Percentiles rank a stretch among this genome's conserved stretches.
Evolutionary conservation across 2,329 filamentous ascomycete genomes (phyloP).

Genomic region (Aquanectria penicillioides): DNA sequence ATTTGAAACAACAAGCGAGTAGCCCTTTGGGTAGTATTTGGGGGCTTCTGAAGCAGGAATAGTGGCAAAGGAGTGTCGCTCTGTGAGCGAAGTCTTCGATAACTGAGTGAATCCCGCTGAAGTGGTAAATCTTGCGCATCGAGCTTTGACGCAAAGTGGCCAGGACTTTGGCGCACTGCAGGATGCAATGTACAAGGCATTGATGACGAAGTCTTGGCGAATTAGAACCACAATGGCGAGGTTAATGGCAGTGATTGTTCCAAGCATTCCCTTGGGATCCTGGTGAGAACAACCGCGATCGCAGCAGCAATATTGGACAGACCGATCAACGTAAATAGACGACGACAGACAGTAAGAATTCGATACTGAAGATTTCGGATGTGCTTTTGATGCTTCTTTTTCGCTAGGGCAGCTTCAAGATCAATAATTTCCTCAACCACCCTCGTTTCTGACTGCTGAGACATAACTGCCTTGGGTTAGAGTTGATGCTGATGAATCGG

Average conservation of each 20-base stretch:
- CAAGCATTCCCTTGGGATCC: slow-evolving; percentile 49
- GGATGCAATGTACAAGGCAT: slow-evolving; percentile 57
- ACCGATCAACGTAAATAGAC: slow-evolving; percentile 64
- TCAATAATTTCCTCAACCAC: slow-evolving; percentile 39
- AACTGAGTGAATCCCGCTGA: slow-evolving; percentile 67
- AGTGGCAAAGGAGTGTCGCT: slow-evolving; percentile 82
- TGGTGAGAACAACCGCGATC: slow-evolving; percentile 51
- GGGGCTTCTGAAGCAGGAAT: slow-evolving; percentile 66
- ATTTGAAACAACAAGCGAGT: slow-evolving; percentile 75
- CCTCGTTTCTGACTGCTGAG: slow-evolving; percentile 28
- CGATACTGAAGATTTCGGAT: slow-evolving; percentile 53
- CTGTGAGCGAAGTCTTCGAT: slow-evolving; percentile 69
- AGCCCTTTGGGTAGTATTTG: slow-evolving; percentile 53
- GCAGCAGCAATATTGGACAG: slow-evolving; percentile 62
- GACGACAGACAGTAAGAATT: slow-evolving; percentile 64
- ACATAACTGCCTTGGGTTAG: slow-evolving; percentile 33
- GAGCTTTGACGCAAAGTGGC: slow-evolving; percentile 58
- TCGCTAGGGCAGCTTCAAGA: slow-evolving; percentile 48
- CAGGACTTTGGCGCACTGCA: slow-evolving; percentile 57
- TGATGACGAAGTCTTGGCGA: slow-evolving; percentile 64
- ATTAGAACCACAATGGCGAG: slow-evolving; percentile 59
- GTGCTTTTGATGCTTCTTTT: slow-evolving; percentile 52
- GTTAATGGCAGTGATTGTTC: slow-evolving; percentile 57
- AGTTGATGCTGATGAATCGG: slow-evolving; percentile 43
- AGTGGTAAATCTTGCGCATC: slow-evolving; percentile 61